A percentile compares a stretch with the other conserved stretches of the same genome.
Evolutionary conservation across 225 moss, liverwort and hornwort species (phyloP).

Genomic region (Physcomitrellopsis africana): DNA sequence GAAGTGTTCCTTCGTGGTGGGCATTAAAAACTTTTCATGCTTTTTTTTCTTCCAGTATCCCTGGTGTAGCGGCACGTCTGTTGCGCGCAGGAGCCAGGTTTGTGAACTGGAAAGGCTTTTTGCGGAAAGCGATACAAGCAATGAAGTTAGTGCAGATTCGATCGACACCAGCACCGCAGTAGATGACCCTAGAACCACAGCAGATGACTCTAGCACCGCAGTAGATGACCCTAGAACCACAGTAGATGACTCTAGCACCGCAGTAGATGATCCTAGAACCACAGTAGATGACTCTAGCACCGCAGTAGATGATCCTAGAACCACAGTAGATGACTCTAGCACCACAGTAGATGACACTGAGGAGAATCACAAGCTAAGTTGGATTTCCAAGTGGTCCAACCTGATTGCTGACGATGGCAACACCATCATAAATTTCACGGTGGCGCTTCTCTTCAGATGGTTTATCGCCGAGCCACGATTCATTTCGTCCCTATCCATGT

Average conservation of each 20-base stretch:
- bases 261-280: too few species aligned
- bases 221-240: conserved; percentile 30
- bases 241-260: conserved; percentile 30
- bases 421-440: conserved; percentile 89
- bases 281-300: too few species aligned
- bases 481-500: conserved; percentile 96
- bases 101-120: conserved; percentile 41
- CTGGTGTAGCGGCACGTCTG: conserved; percentile 44
- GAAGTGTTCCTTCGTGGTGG: conserved; percentile 44
- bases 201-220: too few species aligned
- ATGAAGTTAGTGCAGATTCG: conserved; percentile 23
- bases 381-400: conserved; percentile 88
- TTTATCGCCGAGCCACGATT: conserved; percentile 94
- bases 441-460: conserved; percentile 88
- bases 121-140: conserved; percentile 34
- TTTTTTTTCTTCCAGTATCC: conserved; percentile 53
- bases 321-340: conserved; percentile 40
- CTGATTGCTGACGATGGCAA: conserved; percentile 91
- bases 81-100: conserved; percentile 50
- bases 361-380: conserved; percentile 54
- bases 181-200: too few species aligned
- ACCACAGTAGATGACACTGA: conserved; percentile 45
- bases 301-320: conserved; percentile 24
- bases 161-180: conserved; percentile 2
- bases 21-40: conserved; percentile 53